These are phyloP conservation scores for Rhynchospora breviuscula DNA, from an alignment of 176 grass and related monocot genomes.

Conservation along the genomic window DNA sequence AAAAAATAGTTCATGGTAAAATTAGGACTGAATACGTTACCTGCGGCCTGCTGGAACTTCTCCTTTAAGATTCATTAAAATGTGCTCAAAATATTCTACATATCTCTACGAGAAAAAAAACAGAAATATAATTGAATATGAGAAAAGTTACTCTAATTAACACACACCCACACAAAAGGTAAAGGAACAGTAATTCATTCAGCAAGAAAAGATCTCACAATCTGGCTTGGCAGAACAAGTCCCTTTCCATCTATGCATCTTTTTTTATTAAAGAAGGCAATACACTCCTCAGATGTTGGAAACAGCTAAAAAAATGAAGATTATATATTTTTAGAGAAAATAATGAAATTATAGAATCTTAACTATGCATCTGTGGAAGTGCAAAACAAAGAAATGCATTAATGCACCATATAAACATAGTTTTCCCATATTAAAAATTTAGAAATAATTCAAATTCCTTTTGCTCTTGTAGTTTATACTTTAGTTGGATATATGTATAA, in stretches of 20 bases:
- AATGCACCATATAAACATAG: neutral
- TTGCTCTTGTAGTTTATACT: neutral
- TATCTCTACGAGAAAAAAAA: conserved; percentile 62
- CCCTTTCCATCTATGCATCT: conserved; percentile 95
- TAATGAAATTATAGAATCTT: conserved; percentile 8
- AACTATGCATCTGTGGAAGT: neutral
- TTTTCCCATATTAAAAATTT: neutral
- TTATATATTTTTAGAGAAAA: conserved; percentile 8
- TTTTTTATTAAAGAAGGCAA: conserved; percentile 95
- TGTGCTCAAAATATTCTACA: conserved; percentile 93
- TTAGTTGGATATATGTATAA: neutral
- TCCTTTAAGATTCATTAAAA: conserved; percentile 77
- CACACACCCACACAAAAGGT: neutral
- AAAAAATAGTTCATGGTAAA: conserved; percentile 12
- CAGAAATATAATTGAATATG: neutral
- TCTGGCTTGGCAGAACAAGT: conserved; percentile 98
- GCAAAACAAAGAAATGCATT: neutral
- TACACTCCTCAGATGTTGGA: conserved; percentile 92
- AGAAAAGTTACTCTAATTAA: conserved; percentile 17
- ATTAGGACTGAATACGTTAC: conserved; percentile 33
- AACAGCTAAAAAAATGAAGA: conserved; percentile 53
- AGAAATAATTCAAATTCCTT: neutral
- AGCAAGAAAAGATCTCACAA: conserved; percentile 57
- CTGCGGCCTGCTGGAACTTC: conserved; percentile 92
- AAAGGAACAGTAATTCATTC: conserved; percentile 12